Conservation (phyloP, 306 rosid genomes). For the Delonix regia region DNA sequence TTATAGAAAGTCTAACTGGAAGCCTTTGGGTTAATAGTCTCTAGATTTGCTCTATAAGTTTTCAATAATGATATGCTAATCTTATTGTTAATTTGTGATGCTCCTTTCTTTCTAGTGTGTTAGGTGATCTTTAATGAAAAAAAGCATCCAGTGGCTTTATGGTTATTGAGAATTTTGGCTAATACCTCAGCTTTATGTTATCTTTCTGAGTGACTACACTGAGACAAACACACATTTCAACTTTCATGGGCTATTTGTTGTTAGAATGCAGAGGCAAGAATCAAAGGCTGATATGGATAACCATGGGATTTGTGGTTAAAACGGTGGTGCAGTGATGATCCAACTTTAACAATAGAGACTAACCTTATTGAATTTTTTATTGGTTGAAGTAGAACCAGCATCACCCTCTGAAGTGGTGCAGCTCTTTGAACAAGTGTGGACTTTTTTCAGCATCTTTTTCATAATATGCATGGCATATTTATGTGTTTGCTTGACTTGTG, state of each 20-base stretch:
- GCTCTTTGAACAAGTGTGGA: conserved; percentile 62
- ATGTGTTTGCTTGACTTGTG: conserved; percentile 59
- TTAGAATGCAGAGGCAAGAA: conserved; percentile 22
- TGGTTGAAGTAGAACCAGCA: conserved; percentile 70
- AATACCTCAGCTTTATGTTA: conserved; percentile 11
- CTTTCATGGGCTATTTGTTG: neutral
- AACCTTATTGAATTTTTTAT: conserved; percentile 87
- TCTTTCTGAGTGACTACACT: conserved; percentile 16
- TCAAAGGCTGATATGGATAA: conserved; percentile 11
- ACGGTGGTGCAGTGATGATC: conserved; percentile 18
- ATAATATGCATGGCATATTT: conserved; percentile 67
- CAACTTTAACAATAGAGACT: neutral
- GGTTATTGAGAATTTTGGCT: neutral
- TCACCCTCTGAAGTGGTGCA: conserved; percentile 46
- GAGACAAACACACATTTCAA: neutral
- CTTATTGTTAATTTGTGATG: conserved; percentile 20
- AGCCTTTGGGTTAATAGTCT: conserved; percentile 14
- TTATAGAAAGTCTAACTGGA: neutral
- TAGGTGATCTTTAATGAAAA: conserved; percentile 25
- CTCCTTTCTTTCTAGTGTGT: conserved; percentile 5
- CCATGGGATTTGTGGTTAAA: neutral
- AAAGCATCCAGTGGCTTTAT: conserved; percentile 20
- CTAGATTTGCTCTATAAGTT: conserved; percentile 22
- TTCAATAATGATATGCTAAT: neutral
- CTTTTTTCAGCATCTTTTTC: conserved; percentile 77